Conservation (phyloP, 306 rosid genomes). For the Inga laurina region DNA sequence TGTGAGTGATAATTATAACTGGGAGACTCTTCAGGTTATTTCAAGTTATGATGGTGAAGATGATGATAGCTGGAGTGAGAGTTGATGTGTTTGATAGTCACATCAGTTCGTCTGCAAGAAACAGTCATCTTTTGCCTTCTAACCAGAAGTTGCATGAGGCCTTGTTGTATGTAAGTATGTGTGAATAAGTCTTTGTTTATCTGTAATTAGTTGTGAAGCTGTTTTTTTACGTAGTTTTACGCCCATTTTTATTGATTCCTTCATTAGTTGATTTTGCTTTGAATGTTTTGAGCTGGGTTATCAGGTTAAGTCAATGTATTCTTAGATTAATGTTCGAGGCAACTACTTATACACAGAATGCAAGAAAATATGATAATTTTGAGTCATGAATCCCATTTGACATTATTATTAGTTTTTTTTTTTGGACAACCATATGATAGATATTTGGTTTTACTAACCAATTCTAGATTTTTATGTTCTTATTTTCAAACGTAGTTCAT, state of each 20-base stretch:
- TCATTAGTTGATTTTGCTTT: slow-evolving; percentile 26
- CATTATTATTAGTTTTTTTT: background rate
- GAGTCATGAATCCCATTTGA: background rate
- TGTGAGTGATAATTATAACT: slow-evolving; percentile 20
- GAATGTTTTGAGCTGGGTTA: slow-evolving; percentile 22
- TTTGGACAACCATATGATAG: background rate
- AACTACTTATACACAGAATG: slow-evolving; percentile 20
- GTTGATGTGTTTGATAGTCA: slow-evolving; percentile 31
- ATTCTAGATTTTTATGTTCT: background rate
- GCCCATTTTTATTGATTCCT: slow-evolving; percentile 40
- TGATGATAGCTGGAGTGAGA: slow-evolving; percentile 82
- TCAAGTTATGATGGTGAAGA: slow-evolving; percentile 87
- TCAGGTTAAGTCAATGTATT: slow-evolving; percentile 32
- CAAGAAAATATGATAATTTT: background rate
- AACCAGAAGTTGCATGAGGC: slow-evolving; percentile 45
- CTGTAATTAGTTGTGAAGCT: slow-evolving; percentile 47
- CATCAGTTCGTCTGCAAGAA: background rate
- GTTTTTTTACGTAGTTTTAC: slow-evolving; percentile 34
- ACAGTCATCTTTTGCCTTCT: background rate
- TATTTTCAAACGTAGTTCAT: background rate
- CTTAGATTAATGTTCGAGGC: slow-evolving; percentile 28
- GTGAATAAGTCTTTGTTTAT: slow-evolving; percentile 55
- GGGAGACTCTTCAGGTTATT: slow-evolving; percentile 71
- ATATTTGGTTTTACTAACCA: too few species aligned
- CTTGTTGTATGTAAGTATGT: slow-evolving; percentile 48